Conservation (phyloP, 2,329 filamentous ascomycete genomes). For the Dissoconium aciculare region DNA sequence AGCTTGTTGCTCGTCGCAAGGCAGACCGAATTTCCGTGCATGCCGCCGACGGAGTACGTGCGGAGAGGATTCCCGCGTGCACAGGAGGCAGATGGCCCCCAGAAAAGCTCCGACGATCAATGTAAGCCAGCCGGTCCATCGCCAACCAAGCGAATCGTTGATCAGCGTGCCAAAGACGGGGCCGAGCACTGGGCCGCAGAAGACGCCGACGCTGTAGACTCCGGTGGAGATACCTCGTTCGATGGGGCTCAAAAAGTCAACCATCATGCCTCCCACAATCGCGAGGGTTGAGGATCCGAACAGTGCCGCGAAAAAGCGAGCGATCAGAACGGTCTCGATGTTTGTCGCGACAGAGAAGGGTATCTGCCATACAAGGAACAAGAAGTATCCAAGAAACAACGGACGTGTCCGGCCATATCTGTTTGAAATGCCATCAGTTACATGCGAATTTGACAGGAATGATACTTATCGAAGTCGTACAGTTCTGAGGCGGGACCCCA, state of each 20-base stretch:
- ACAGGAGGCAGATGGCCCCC: slow-evolving; percentile 28
- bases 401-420: slow-evolving; percentile 37
- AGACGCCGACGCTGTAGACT: slow-evolving; percentile 14
- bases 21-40: slow-evolving; percentile 36
- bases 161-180: slow-evolving; percentile 14
- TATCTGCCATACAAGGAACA: slow-evolving; percentile 42
- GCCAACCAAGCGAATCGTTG: slow-evolving; percentile 15
- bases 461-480: too few species aligned
- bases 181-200: slow-evolving; percentile 15
- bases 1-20: slow-evolving; percentile 35
- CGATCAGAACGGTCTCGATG: slow-evolving; percentile 39
- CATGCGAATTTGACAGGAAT: too few species aligned
- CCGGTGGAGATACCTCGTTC: slow-evolving; percentile 16
- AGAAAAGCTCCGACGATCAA: slow-evolving; percentile 31
- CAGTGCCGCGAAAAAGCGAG: slow-evolving; percentile 39
- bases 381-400: slow-evolving; percentile 35
- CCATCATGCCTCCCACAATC: slow-evolving; percentile 29
- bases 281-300: slow-evolving; percentile 33
- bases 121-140: slow-evolving; percentile 18
- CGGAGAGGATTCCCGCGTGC: slow-evolving; percentile 38
- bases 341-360: slow-evolving; percentile 41
- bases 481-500: slow-evolving; percentile 44
- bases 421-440: too few species aligned
- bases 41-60: slow-evolving; percentile 34
- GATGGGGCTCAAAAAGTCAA: slow-evolving; percentile 14